These are phyloP conservation scores for Coemansia sp. DNA, from an alignment of 192 early-diverging fungal genomes.

Conservation along the genomic window DNA sequence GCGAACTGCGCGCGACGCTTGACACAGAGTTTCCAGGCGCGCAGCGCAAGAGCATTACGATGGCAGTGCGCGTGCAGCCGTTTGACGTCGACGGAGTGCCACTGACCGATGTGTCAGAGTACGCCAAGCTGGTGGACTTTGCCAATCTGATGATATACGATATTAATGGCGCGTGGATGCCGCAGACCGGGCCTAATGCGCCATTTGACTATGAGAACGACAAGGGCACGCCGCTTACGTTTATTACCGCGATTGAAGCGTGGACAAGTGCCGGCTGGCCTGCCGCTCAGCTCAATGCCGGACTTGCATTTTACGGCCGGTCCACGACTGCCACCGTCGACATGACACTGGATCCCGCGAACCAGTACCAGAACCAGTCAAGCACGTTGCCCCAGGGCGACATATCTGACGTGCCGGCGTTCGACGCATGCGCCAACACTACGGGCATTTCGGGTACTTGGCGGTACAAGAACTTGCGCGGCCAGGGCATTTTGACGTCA, in stretches of 20 bases:
- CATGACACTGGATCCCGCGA: slow-evolving; percentile 52
- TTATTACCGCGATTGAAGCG: slow-evolving; percentile 48
- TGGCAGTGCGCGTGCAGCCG: slow-evolving; percentile 63
- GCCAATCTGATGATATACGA: slow-evolving; percentile 75
- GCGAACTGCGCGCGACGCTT: slow-evolving; percentile 52
- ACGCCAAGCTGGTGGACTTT: slow-evolving; percentile 61
- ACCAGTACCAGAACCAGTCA: slow-evolving; percentile 51
- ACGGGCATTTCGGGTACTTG: slow-evolving; percentile 62
- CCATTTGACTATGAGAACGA: slow-evolving; percentile 51
- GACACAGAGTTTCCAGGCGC: slow-evolving; percentile 17
- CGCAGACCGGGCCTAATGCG: slow-evolving; percentile 62
- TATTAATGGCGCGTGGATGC: slow-evolving; percentile 58
- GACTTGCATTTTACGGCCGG: slow-evolving; percentile 65
- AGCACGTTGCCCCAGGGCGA: slow-evolving; percentile 55
- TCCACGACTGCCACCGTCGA: slow-evolving; percentile 42
- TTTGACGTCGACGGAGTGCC: slow-evolving; percentile 56
- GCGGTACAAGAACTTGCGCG: slow-evolving; percentile 63
- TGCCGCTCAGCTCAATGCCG: slow-evolving; percentile 58
- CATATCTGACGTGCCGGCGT: slow-evolving; percentile 54
- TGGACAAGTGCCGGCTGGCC: slow-evolving; percentile 63
- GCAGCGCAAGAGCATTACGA: slow-evolving; percentile 60
- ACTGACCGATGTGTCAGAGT: slow-evolving; percentile 57
- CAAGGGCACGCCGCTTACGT: slow-evolving; percentile 37
- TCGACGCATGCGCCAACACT: slow-evolving; percentile 47
- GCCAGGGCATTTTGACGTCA: slow-evolving; percentile 52